phyloP scores from a whole-genome alignment of 495 filamentous ascomycete species.

The Aspergillus carlsbadensis region DNA sequence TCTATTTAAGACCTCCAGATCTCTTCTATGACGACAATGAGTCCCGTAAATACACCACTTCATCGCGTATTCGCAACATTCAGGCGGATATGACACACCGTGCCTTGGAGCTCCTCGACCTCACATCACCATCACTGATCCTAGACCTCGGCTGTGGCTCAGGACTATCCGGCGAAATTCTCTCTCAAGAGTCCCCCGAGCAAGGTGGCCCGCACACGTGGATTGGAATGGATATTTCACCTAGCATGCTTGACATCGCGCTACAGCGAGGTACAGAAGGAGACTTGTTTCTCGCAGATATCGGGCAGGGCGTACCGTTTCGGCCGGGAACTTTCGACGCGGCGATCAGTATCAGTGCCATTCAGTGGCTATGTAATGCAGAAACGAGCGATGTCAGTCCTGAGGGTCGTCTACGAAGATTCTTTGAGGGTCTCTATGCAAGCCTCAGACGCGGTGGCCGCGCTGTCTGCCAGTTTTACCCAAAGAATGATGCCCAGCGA shows the following conservation, averaged over 20 bases:
- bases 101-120: conserved; percentile 84
- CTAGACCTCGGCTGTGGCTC: conserved; percentile 95
- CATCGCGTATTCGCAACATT: conserved; percentile 90
- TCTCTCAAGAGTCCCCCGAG: conserved; percentile 61
- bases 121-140: conserved; percentile 77
- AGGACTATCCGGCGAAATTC: conserved; percentile 90
- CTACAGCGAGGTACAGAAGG: conserved; percentile 90
- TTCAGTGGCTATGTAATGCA: conserved; percentile 98
- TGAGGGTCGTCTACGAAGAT: conserved; percentile 71
- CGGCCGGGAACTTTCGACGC: conserved; percentile 91
- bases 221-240: conserved; percentile 94
- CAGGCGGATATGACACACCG: conserved; percentile 92
- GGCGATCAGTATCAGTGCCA: conserved; percentile 88
- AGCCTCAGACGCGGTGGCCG: conserved; percentile 80
- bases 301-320: conserved; percentile 94
- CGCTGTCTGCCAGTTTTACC: conserved; percentile 97
- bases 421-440: conserved; percentile 91
- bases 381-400: conserved; percentile 81
- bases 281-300: conserved; percentile 87
- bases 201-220: conserved; percentile 86
- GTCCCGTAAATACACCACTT: conserved; percentile 96
- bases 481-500: conserved; percentile 88
- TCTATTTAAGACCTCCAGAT: conserved; percentile 70
- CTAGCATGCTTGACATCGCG: conserved; percentile 89
- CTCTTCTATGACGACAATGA: conserved; percentile 95